Evolutionary conservation across 768 basidiomycete species (phyloP), one percentile per base, ranked within the genome.

Genomic region (Asterophora parasitica): DNA sequence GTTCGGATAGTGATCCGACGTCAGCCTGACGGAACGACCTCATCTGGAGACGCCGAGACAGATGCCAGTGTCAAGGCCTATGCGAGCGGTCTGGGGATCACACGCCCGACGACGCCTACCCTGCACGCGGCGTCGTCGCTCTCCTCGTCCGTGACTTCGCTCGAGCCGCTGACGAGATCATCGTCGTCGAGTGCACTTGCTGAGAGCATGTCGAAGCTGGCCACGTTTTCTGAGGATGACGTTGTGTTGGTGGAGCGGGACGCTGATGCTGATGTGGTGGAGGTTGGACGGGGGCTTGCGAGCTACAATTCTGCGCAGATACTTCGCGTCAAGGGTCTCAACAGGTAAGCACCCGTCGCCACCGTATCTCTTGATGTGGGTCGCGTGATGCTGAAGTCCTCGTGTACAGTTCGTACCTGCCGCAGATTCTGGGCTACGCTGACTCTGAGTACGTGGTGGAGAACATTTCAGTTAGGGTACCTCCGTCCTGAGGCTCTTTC

Each of bases 381-480:
- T 37, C 44, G 48, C 48, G 46, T 46, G 46, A 47, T 49, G 54
- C 50, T 56, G 44, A 56, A 48, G 43, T 27, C 48, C 6, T 39
- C 12, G 30, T 42, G 52, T 44, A 5, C 61, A 98, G 95, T 55
- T 84, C 90, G 1, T 77, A 88, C 43, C 81, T 99, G 32, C 71
- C 85, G 7, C 79, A 83, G 50, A 58, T 93, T 5, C 65, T 99
- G 40, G 95, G 93, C 2, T 98, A 99, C 65, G 89, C 88, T 11
- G 96, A 99, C 61, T 88, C 91, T 20, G 96, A 98, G 64, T 89
- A 98, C 68, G 93, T 98, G 40, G 94, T 95, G 5, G 96, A 98
- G 61, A 91, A 93, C 59, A 84, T 96, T 58, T 92, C 89, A 2
- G 86, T 95, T 44, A 76, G 85, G 44, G 62, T 80, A 34, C 72